Evolutionary conservation across 495 filamentous ascomycete genomes (phyloP), one percentile per base, ranked within the genome.

Genomic region (Penicillium turbatum): DNA sequence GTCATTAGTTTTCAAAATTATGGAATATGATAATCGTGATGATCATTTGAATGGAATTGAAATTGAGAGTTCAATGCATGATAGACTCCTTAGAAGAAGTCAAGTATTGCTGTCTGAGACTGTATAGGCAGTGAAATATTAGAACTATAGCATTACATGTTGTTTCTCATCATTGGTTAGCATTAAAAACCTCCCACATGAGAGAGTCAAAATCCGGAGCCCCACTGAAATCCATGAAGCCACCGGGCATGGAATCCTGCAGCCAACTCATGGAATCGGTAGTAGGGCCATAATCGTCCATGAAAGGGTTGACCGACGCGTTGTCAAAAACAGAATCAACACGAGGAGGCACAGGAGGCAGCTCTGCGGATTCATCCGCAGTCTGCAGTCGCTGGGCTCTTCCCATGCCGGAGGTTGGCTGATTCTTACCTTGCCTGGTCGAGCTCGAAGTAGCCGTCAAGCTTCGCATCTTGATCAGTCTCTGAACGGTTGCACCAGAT

Each of bases 131-230:
- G 11, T 27, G 21, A n/a, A 2, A n/a, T 41, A 31, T 45, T 19
- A 3, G 44, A 13, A 34, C 19, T 0, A 16, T 31, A 35, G 19
- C 1, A n/a, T 24, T n/a, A 24, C 26, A 19, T 24, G 21, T 24
- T 24, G 21, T 24, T 24, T 24, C 2, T n/a, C 10, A 36, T 13
- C 3, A 26, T 40, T 19, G 41, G 17, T 27, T 48, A n/a, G 34
- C 27, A 41, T 69, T 62, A 48, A 71, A 71, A 6, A 71, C 41
- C 35, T 70, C 67, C 55, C 63, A 64, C 58, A 74, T 67, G 11
- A 72, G 55, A 17, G 63, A 64, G 44, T 71, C 71, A 51, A 72
- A 67, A 47, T 74, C 69, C 15, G 66, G 65, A 21, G 60, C 56
- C 0, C 66, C 69, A 26, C 51, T 47, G 43, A 65, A 56, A 49